Percentiles rank a stretch among this genome's conserved stretches.
Conservation (phyloP, 768 basidiomycete species). For the Mycena sanguinolenta region DNA sequence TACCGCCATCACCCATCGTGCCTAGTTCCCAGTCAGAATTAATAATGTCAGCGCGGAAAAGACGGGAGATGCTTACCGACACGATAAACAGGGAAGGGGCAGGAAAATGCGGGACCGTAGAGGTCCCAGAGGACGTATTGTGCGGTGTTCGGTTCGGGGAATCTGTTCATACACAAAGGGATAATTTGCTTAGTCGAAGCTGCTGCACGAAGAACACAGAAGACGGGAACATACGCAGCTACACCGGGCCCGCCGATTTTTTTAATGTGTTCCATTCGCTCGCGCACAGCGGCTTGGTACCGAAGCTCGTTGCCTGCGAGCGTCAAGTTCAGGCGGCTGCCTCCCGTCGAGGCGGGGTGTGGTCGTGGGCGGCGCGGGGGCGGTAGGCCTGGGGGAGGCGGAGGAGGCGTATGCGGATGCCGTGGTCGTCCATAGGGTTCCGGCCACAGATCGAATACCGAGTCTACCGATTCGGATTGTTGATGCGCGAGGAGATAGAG, state of each 20-base stretch:
- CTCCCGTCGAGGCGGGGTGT: too few species aligned
- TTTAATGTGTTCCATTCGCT: constrained; percentile 8
- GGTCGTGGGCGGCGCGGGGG: too few species aligned
- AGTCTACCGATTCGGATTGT: too few species aligned
- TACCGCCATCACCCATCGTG: constrained; percentile 59
- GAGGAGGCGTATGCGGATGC: too few species aligned
- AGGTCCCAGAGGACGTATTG: constrained; percentile 44
- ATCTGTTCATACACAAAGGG: not conserved
- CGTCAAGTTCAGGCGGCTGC: constrained; percentile 18
- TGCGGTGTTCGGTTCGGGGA: constrained; percentile 10
- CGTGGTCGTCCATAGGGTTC: too few species aligned
- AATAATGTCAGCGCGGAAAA: too few species aligned
- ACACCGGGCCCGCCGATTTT: not conserved
- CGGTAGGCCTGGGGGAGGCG: too few species aligned
- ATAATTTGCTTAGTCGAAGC: too few species aligned
- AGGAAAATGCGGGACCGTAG: constrained; percentile 45
- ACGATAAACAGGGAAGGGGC: constrained; percentile 44
- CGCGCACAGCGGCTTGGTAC: constrained; percentile 26
- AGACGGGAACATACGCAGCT: not conserved
- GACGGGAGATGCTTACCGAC: constrained; percentile 28
- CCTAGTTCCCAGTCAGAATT: constrained; percentile 18
- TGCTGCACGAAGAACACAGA: too few species aligned
- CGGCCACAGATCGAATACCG: too few species aligned
- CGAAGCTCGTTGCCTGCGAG: constrained; percentile 24
- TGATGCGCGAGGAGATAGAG: too few species aligned